Conservation (phyloP, 176 grass and related monocot species). For the Chrysopogon serrulatus region DNA sequence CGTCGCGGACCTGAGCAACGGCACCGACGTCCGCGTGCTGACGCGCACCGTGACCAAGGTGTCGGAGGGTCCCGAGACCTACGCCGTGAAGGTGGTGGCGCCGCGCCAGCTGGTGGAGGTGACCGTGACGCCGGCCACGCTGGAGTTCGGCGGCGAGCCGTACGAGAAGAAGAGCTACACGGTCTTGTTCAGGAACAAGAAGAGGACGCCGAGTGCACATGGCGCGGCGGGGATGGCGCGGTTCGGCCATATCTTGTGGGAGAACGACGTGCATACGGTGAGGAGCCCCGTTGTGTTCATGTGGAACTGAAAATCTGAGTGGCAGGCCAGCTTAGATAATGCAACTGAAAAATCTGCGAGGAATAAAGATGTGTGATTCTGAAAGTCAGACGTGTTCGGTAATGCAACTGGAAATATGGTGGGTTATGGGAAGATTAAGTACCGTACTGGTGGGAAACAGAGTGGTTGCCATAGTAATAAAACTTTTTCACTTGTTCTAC, state of each 20-base stretch:
- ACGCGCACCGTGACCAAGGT: slow-evolving; percentile 37
- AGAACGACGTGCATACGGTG: slow-evolving; percentile 43
- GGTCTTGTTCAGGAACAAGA: slow-evolving; percentile 43
- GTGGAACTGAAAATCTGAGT: background rate
- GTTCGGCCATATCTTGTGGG: slow-evolving; percentile 42
- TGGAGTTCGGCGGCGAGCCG: slow-evolving; percentile 27
- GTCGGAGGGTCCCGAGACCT: slow-evolving; percentile 31
- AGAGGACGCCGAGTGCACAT: background rate
- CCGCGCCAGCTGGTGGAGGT: slow-evolving; percentile 35
- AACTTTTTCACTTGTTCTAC: too few relatives aligned
- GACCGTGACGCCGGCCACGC: slow-evolving; percentile 21
- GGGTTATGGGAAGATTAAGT: too few relatives aligned
- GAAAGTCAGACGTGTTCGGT: background rate
- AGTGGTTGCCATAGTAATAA: too few relatives aligned
- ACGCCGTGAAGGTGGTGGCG: slow-evolving; percentile 14
- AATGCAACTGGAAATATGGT: too few relatives aligned
- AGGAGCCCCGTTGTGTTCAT: slow-evolving; percentile 45
- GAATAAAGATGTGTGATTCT: background rate
- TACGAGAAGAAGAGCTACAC: slow-evolving; percentile 34
- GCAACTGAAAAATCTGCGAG: too few relatives aligned
- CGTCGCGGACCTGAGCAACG: slow-evolving; percentile 14
- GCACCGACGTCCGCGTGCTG: background rate
- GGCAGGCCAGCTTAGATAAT: too few relatives aligned
- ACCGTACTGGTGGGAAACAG: background rate
- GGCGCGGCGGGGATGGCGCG: background rate